phyloP scores from a whole-genome alignment of 2,329 filamentous ascomycete species.

The Capronia coronata region DNA sequence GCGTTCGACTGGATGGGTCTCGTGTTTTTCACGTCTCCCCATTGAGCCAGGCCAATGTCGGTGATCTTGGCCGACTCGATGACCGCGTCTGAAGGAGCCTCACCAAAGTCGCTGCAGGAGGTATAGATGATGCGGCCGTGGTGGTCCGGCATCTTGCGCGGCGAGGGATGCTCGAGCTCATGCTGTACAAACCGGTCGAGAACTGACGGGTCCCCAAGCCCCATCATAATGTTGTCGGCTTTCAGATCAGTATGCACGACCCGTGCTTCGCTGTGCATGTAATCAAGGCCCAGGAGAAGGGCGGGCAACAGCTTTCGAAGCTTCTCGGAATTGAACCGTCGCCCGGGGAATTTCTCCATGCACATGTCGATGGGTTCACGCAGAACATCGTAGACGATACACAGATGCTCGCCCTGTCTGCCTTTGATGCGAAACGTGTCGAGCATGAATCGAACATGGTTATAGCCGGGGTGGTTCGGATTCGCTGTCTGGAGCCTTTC shows the following conservation, averaged over 20 bases:
- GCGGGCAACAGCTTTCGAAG: constrained; percentile 34
- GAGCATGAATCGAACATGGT: constrained; percentile 33
- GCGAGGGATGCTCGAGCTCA: constrained; percentile 31
- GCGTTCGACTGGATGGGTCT: constrained; percentile 43
- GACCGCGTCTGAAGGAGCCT: constrained; percentile 19
- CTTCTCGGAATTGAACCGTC: constrained; percentile 29
- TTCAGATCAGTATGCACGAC: constrained; percentile 44
- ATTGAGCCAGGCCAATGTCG: constrained; percentile 37
- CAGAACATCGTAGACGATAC: constrained; percentile 38
- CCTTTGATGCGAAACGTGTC: constrained; percentile 34
- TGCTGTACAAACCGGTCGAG: constrained; percentile 33
- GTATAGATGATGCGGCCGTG: constrained; percentile 34
- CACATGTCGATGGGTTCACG: constrained; percentile 37
- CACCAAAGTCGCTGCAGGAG: constrained; percentile 32
- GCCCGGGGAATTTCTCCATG: constrained; percentile 30
- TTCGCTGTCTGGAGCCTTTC: constrained; percentile 33
- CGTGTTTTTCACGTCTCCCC: constrained; percentile 38
- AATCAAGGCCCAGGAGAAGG: constrained; percentile 38
- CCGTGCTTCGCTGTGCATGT: constrained; percentile 38
- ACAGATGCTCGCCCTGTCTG: constrained; percentile 32
- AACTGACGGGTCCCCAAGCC: constrained; percentile 30
- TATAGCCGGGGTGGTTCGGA: constrained; percentile 33
- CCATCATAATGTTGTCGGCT: constrained; percentile 40
- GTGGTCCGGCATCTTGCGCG: constrained; percentile 32
- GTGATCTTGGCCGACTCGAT: constrained; percentile 32